Percentiles rank a stretch among this genome's conserved stretches.
Conservation (phyloP, 1,284 basidiomycete species). For the Irpex sp. region DNA sequence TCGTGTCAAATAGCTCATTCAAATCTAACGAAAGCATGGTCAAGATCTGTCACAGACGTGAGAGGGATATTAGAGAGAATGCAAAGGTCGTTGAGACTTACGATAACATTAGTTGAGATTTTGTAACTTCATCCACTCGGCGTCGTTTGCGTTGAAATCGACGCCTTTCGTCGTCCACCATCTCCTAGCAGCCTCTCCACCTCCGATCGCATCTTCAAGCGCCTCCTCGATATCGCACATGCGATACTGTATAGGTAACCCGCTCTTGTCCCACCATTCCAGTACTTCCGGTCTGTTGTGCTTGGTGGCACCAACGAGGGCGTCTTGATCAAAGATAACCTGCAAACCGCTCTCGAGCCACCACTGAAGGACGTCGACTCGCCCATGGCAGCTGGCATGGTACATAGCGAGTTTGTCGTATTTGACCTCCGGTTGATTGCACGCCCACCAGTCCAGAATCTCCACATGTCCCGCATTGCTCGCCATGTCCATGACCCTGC, state of each 20-base stretch:
- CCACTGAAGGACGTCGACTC: slow-evolving; percentile 76
- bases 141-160: slow-evolving; percentile 73
- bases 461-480: slow-evolving; percentile 65
- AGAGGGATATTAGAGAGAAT: background rate
- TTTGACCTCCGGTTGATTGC: slow-evolving; percentile 66
- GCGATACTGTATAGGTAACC: slow-evolving; percentile 71
- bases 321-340: slow-evolving; percentile 73
- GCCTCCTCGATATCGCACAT: slow-evolving; percentile 86
- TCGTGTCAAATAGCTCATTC: no score
- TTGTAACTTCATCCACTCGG: slow-evolving; percentile 79
- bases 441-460: slow-evolving; percentile 78
- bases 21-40: no score
- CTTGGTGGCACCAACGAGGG: slow-evolving; percentile 68
- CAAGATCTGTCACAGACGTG: no score
- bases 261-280: slow-evolving; percentile 80
- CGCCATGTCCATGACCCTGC: slow-evolving; percentile 76
- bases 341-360: slow-evolving; percentile 74
- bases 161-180: slow-evolving; percentile 79
- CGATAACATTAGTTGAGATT: slow-evolving; percentile 43
- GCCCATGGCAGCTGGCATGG: slow-evolving; percentile 73
- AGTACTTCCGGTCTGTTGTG: slow-evolving; percentile 76
- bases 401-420: slow-evolving; percentile 72
- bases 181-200: slow-evolving; percentile 58
- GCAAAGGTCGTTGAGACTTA: background rate
- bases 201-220: slow-evolving; percentile 75